These are phyloP conservation scores for Curvularia hawaiiensis DNA, from an alignment of 2,329 filamentous ascomycete genomes.

Conservation along the genomic window DNA sequence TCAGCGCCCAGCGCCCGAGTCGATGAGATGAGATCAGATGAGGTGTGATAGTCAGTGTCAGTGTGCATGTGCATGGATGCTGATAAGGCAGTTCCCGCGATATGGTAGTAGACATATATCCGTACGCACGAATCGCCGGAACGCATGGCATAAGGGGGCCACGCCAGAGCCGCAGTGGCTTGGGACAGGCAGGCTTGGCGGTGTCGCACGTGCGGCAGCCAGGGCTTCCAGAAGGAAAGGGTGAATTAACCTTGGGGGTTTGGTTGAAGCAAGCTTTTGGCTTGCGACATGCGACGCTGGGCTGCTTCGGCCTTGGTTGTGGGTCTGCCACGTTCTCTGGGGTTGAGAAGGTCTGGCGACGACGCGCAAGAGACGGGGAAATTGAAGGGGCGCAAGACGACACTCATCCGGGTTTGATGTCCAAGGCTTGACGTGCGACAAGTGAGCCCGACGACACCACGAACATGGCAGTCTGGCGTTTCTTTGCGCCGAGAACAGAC, in stretches of 20 bases:
- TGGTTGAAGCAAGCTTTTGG: slow-evolving; percentile 12
- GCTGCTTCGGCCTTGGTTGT: slow-evolving; percentile 13
- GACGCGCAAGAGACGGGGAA: not conserved
- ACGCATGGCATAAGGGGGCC: slow-evolving; percentile 4
- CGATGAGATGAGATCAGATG: not conserved
- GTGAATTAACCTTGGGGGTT: slow-evolving; percentile 10
- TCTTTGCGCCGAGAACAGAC: not conserved
- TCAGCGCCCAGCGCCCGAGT: slow-evolving; percentile 1
- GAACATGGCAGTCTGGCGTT: not conserved
- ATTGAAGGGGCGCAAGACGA: slow-evolving; percentile 2
- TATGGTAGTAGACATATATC: slow-evolving; percentile 5
- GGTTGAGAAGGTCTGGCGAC: slow-evolving; percentile 3
- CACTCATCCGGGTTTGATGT: not conserved
- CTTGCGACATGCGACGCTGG: slow-evolving; percentile 1
- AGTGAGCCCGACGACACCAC: not conserved
- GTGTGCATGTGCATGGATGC: slow-evolving; percentile 3
- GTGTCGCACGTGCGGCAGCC: slow-evolving; percentile 5
- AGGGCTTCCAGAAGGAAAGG: slow-evolving; percentile 1
- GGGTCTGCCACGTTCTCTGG: slow-evolving; percentile 13
- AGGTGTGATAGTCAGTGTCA: not conserved
- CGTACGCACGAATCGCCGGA: slow-evolving; percentile 5
- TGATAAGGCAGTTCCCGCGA: slow-evolving; percentile 8
- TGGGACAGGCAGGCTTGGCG: slow-evolving; percentile 8
- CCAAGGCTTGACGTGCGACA: not conserved
- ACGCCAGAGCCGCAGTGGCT: slow-evolving; percentile 13